Conservation (phyloP, 2,329 filamentous ascomycete genomes). For the Rutstroemia sydowiana region DNA sequence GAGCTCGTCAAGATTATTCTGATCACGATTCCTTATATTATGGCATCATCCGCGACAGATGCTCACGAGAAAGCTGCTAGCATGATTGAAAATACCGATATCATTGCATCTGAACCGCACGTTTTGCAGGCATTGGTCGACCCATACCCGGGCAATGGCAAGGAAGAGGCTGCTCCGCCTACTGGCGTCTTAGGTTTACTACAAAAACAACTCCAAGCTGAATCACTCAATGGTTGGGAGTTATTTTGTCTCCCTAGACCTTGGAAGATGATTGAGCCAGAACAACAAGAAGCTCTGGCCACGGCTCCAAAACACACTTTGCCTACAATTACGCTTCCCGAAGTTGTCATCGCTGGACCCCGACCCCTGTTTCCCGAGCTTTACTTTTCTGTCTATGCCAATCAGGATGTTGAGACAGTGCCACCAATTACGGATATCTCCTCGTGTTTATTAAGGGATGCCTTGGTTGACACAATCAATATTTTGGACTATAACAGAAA, state of each 20-base stretch:
- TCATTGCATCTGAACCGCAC: constrained; percentile 85
- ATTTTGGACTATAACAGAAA: constrained; percentile 89
- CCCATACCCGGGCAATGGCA: constrained; percentile 63
- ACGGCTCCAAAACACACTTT: constrained; percentile 66
- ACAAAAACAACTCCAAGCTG: constrained; percentile 76
- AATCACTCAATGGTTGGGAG: constrained; percentile 69
- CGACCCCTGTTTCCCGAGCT: constrained; percentile 83
- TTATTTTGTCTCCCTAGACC: constrained; percentile 62
- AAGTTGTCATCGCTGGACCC: constrained; percentile 65
- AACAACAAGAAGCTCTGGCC: constrained; percentile 52
- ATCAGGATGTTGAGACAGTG: constrained; percentile 84
- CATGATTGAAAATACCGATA: constrained; percentile 87
- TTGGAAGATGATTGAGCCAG: constrained; percentile 56
- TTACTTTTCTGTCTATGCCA: constrained; percentile 84
- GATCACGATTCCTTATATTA: constrained; percentile 84
- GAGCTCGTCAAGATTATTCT: constrained; percentile 97
- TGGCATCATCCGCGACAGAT: constrained; percentile 63
- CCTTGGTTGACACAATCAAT: constrained; percentile 87
- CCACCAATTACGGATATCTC: constrained; percentile 70
- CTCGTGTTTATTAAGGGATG: constrained; percentile 76
- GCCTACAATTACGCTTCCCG: constrained; percentile 68
- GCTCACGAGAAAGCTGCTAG: constrained; percentile 68
- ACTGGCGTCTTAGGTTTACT: constrained; percentile 73
- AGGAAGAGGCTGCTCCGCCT: constrained; percentile 53
- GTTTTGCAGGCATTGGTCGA: constrained; percentile 79